Evolutionary conservation across 345 rosid species (phyloP).

Genomic region (Heritiera littoralis): DNA sequence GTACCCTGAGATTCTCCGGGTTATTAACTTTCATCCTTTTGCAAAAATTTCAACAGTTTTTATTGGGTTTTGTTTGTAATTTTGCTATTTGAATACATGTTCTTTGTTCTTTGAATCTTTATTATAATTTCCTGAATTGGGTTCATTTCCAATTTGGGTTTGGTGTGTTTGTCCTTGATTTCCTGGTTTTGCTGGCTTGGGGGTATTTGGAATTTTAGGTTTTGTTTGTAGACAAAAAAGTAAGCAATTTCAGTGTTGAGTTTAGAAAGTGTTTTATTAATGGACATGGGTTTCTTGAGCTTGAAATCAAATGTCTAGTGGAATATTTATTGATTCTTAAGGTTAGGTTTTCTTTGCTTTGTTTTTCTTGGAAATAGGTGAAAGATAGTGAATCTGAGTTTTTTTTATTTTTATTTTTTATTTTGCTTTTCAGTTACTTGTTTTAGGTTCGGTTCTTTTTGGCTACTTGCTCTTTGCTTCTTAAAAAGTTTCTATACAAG

Average conservation of each 20-base stretch:
- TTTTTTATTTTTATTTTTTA: not conserved
- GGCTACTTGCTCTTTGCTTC: not conserved
- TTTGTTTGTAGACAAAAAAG: not conserved
- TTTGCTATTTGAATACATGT: not conserved
- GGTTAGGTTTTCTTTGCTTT: not conserved
- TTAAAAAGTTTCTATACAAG: not conserved
- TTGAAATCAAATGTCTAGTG: not conserved
- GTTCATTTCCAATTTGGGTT: constrained; percentile 9
- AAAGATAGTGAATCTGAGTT: constrained; percentile 1
- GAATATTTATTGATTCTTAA: not conserved
- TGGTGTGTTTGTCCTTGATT: not conserved
- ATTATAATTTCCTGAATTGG: not conserved
- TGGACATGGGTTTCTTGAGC: constrained; percentile 2
- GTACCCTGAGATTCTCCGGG: not conserved
- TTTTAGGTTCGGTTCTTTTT: not conserved
- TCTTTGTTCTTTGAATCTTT: not conserved
- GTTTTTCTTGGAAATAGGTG: not conserved
- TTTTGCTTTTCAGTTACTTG: not conserved
- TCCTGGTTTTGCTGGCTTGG: not conserved
- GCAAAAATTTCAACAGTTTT: not conserved
- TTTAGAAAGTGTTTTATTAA: not conserved
- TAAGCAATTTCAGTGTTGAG: not conserved
- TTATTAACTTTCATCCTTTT: not conserved
- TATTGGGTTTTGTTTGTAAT: not conserved
- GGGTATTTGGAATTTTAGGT: not conserved